Conservation (phyloP, 2,329 filamentous ascomycete species). For the Apiospora marii region DNA sequence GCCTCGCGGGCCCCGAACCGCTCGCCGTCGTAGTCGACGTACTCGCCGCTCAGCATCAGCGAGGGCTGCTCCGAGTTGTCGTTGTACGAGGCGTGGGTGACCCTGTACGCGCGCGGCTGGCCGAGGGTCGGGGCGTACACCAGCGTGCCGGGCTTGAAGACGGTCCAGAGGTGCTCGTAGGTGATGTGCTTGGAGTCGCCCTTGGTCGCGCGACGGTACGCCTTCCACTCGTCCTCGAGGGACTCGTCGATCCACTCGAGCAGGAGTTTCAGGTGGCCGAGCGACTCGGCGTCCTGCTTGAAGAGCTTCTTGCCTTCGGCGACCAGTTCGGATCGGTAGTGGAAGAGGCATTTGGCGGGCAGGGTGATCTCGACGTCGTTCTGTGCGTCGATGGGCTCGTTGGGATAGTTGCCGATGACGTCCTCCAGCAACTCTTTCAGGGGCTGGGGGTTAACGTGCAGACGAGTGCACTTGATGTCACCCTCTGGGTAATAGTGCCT, state of each 20-base stretch:
- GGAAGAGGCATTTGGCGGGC: conserved; percentile 41
- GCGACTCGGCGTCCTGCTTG: conserved; percentile 34
- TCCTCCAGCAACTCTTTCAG: conserved; percentile 39
- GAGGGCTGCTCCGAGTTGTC: conserved; percentile 38
- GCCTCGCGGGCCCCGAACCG: conserved; percentile 38
- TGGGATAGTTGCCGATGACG: conserved; percentile 37
- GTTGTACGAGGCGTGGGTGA: conserved; percentile 29
- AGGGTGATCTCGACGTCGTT: conserved; percentile 33
- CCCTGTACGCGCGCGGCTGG: conserved; percentile 41
- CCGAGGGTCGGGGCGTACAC: conserved; percentile 37
- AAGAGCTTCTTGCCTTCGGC: conserved; percentile 38
- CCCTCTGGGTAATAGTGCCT: conserved; percentile 32
- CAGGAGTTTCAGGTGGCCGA: conserved; percentile 38
- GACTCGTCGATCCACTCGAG: conserved; percentile 42
- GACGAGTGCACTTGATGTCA: conserved; percentile 33
- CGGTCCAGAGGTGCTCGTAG: conserved; percentile 41
- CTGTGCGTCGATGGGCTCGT: conserved; percentile 34
- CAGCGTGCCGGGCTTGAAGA: conserved; percentile 39
- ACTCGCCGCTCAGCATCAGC: conserved; percentile 37
- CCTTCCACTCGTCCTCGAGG: conserved; percentile 43
- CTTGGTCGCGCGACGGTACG: conserved; percentile 36
- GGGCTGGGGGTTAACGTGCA: conserved; percentile 42
- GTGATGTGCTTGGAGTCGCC: conserved; percentile 36
- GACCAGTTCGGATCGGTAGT: conserved; percentile 37
- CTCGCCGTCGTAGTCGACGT: conserved; percentile 48